phyloP scores from a whole-genome alignment of 1,139 yeast genomes.

The Scheffersomyces segobiensis region DNA sequence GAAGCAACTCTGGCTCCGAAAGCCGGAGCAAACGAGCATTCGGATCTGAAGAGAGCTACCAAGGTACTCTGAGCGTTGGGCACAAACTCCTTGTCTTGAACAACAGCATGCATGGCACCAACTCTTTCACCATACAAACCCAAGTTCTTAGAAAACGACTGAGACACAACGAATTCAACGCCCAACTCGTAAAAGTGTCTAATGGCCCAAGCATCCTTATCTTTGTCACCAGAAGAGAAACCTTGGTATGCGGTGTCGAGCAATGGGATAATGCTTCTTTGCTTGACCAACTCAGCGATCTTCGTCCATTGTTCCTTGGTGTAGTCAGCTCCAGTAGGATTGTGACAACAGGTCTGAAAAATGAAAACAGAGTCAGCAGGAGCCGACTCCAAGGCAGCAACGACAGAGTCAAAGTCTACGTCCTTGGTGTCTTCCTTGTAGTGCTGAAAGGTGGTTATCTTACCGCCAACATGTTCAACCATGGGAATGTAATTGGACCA shows the following conservation, averaged over 20 bases:
- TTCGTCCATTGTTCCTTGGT: conserved; percentile 80
- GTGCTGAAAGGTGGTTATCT: conserved; percentile 28
- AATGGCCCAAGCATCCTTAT: conserved; percentile 24
- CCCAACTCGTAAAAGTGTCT: conserved; percentile 15
- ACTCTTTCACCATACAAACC: conserved; percentile 48
- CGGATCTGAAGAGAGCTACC: conserved; percentile 33
- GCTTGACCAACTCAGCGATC: conserved; percentile 32
- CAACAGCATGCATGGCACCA: conserved; percentile 42
- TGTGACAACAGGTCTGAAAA: conserved; percentile 91
- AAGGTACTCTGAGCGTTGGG: conserved; percentile 27
- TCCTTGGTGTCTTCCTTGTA: conserved; percentile 28
- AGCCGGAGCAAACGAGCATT: conserved; percentile 49
- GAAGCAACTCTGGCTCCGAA: conserved; percentile 46
- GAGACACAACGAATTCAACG: conserved; percentile 30
- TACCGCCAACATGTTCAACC: conserved; percentile 34
- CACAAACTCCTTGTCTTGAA: conserved; percentile 20
- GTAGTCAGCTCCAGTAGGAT: conserved; percentile 97
- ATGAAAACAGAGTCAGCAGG: conserved; percentile 32
- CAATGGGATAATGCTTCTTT: conserved; percentile 69
- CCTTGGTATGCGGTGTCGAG: conserved; percentile 98
- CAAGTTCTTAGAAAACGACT: conserved; percentile 48
- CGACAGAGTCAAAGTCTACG: conserved; percentile 31
- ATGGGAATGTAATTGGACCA: conserved; percentile 45
- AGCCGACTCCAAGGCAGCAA: conserved; percentile 29
- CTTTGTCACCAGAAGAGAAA: conserved; percentile 21